Percentiles rank a stretch among this genome's conserved stretches.
Evolutionary conservation across 1,139 yeast genomes (phyloP).

Genomic region (Yamadazyma epiphylla): DNA sequence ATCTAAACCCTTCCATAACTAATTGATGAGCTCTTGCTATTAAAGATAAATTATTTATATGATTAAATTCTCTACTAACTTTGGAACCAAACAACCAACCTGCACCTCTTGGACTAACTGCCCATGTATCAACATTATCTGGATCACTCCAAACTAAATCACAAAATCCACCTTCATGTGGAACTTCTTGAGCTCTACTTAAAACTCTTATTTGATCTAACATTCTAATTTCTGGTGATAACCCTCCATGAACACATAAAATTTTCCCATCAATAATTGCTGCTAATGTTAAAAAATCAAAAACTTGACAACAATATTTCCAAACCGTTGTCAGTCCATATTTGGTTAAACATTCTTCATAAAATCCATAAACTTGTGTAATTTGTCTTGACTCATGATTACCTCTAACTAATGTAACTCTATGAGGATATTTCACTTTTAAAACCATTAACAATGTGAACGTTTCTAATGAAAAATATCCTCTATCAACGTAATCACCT

Average conservation of each 20-base stretch:
- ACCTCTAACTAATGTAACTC: constrained; percentile 86
- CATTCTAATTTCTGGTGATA: constrained; percentile 97
- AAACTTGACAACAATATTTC: constrained; percentile 96
- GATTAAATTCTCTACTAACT: constrained; percentile 91
- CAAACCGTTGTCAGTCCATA: constrained; percentile 96
- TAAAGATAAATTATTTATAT: constrained; percentile 78
- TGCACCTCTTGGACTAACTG: constrained; percentile 97
- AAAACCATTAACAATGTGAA: constrained; percentile 89
- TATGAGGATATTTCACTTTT: constrained; percentile 81
- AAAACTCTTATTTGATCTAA: constrained; percentile 92
- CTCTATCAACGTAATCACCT: constrained; percentile 97
- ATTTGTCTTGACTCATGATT: constrained; percentile 94
- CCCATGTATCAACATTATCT: constrained; percentile 97
- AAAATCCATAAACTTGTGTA: constrained; percentile 93
- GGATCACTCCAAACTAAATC: constrained; percentile 98
- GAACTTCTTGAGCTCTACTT: constrained; percentile 98
- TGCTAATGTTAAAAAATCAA: constrained; percentile 87
- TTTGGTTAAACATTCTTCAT: constrained; percentile 85
- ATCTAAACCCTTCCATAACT: constrained; percentile 97
- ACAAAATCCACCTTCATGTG: constrained; percentile 98
- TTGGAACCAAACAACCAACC: constrained; percentile 96
- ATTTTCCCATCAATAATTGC: constrained; percentile 94
- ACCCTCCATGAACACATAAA: constrained; percentile 93
- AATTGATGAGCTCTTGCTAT: constrained; percentile 97
- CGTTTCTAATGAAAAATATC: constrained; percentile 89